Conservation (phyloP, 331 rosid species). For the Cydonia oblonga region DNA sequence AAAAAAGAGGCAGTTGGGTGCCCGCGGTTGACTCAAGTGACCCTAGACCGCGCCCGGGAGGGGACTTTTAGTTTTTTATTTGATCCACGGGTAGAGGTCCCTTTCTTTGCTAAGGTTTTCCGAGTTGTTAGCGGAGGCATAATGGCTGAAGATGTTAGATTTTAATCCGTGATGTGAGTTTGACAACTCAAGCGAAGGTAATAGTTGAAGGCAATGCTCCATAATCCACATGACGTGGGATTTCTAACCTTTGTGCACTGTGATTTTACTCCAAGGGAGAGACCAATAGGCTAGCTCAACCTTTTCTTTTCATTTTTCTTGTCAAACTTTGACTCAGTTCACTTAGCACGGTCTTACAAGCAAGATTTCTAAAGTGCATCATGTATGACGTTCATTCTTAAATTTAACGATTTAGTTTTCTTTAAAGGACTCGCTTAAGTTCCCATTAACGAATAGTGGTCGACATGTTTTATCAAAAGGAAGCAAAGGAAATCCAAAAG, state of each 20-base stretch:
- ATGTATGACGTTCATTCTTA: neutral
- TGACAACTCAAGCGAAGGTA: neutral
- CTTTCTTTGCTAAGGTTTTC: neutral
- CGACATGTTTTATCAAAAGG: neutral
- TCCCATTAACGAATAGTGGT: no score
- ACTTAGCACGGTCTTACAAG: neutral
- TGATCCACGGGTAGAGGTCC: neutral
- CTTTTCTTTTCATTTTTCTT: no score
- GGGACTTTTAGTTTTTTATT: no score
- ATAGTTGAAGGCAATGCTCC: neutral
- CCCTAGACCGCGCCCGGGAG: no score
- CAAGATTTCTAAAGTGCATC: neutral
- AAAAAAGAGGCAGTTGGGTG: neutral
- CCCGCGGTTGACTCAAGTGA: neutral
- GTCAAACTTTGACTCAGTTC: neutral
- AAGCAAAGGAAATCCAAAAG: neutral
- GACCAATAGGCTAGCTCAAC: neutral
- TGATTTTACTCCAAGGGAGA: neutral
- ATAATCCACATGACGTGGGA: neutral
- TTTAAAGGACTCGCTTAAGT: neutral
- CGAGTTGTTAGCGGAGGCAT: neutral
- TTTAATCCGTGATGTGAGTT: neutral
- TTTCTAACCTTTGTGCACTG: neutral
- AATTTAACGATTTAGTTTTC: neutral
- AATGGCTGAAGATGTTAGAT: neutral